These are phyloP conservation scores for Tulasnella calospora DNA, from an alignment of 768 basidiomycete species.

Conservation along the genomic window DNA sequence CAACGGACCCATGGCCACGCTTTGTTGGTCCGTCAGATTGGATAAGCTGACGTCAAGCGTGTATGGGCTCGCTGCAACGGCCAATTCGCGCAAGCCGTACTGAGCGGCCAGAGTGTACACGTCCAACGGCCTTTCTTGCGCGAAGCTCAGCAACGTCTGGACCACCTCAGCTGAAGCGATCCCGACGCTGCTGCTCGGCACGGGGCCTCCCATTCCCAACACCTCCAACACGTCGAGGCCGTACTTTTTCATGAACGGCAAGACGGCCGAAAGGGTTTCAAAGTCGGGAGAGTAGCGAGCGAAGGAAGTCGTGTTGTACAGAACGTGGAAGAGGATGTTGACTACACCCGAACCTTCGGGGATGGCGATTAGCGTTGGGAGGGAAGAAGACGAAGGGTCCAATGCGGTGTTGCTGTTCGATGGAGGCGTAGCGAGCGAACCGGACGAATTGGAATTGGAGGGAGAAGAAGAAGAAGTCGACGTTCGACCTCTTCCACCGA, in stretches of 20 bases:
- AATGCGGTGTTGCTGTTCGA: background rate
- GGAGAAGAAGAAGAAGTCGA: background rate
- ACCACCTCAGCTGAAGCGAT: slow-evolving; percentile 19
- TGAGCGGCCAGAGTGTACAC: slow-evolving; percentile 66
- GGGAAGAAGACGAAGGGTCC: background rate
- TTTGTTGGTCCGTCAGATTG: slow-evolving; percentile 64
- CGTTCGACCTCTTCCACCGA: background rate
- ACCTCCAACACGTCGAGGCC: slow-evolving; percentile 52
- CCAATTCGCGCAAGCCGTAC: slow-evolving; percentile 65
- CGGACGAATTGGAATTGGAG: background rate
- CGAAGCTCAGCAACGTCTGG: slow-evolving; percentile 55
- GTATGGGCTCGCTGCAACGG: slow-evolving; percentile 68
- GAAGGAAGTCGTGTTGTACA: slow-evolving; percentile 26
- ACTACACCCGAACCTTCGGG: slow-evolving; percentile 45
- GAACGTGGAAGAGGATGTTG: slow-evolving; percentile 30
- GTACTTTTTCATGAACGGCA: slow-evolving; percentile 54
- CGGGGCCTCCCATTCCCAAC: slow-evolving; percentile 32
- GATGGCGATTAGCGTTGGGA: slow-evolving; percentile 45
- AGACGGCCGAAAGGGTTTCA: slow-evolving; percentile 51
- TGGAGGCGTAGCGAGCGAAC: background rate
- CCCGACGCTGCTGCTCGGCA: background rate
- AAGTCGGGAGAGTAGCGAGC: slow-evolving; percentile 39
- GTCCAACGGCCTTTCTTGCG: slow-evolving; percentile 63
- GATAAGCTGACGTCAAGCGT: slow-evolving; percentile 67
- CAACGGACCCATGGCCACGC: slow-evolving; percentile 61